Evolutionary conservation across 2,329 filamentous ascomycete species (phyloP).

Genomic region (Cercospora sojina): DNA sequence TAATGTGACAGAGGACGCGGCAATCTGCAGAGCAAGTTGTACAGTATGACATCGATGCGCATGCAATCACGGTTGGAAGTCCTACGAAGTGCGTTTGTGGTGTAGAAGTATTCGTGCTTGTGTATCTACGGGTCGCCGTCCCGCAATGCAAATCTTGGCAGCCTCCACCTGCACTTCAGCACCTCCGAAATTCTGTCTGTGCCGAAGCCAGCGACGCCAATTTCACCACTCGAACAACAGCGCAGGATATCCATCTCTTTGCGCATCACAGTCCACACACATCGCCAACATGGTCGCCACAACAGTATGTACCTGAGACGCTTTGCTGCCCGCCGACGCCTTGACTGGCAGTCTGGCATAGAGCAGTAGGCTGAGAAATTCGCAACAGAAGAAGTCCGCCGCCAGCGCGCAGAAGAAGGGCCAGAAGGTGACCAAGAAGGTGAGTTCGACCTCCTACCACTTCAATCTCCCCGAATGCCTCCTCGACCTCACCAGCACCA

Average conservation of each 20-base stretch:
- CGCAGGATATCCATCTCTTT: conserved; percentile 94
- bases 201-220: not conserved
- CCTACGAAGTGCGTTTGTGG: not conserved
- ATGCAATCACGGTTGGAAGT: not conserved
- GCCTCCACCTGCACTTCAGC: conserved; percentile 3
- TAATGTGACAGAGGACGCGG: not conserved
- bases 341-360: conserved; percentile 33
- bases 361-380: conserved; percentile 81
- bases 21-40: not conserved
- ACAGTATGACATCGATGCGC: not conserved
- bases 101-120: not conserved
- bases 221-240: conserved; percentile 29
- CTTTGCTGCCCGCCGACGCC: conserved; percentile 87
- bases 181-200: conserved; percentile 3
- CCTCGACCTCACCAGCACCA: not conserved
- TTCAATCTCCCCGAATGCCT: not conserved
- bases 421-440: conserved; percentile 83
- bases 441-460: conserved; percentile 26
- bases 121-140: not conserved
- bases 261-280: conserved; percentile 52
- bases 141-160: not conserved
- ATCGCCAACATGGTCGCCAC: conserved; percentile 75
- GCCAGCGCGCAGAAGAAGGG: conserved; percentile 47
- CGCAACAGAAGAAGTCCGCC: conserved; percentile 57
- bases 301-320: conserved; percentile 78